Conservation (phyloP, 164 flowering plant species). For the Chloranthus sessilifolius region DNA sequence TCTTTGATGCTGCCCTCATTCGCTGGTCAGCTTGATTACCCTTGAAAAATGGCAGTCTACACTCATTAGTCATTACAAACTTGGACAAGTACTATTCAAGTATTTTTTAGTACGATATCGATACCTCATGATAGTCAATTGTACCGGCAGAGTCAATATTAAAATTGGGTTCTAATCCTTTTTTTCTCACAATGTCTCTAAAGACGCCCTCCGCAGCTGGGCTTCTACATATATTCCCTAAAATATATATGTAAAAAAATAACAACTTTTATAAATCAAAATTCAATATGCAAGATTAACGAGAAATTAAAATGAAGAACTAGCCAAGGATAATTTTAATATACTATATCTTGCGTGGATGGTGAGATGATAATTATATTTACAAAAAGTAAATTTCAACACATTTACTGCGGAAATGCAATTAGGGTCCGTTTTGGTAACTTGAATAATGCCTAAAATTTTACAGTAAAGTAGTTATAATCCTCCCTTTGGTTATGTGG, state of each 20-base stretch:
- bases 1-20: slow-evolving; percentile 84
- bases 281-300: not conserved
- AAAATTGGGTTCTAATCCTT: slow-evolving; percentile 57
- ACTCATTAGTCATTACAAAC: not conserved
- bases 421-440: too few relatives aligned
- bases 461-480: too few relatives aligned
- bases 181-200: slow-evolving; percentile 58
- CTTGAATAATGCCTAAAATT: too few relatives aligned
- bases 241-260: not conserved
- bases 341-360: too few relatives aligned
- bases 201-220: slow-evolving; percentile 99
- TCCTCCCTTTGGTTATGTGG: too few relatives aligned
- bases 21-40: slow-evolving; percentile 84
- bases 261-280: not conserved
- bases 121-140: slow-evolving; percentile 37
- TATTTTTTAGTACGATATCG: not conserved
- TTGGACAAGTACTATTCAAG: not conserved
- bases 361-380: too few relatives aligned
- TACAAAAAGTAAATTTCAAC: too few relatives aligned
- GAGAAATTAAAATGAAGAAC: not conserved
- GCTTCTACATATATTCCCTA: slow-evolving; percentile 80
- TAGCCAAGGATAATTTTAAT: too few relatives aligned
- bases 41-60: slow-evolving; percentile 22
- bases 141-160: slow-evolving; percentile 99
- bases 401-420: too few relatives aligned